Base-by-base conservation (phyloP, 2,329 filamentous ascomycete genomes). In the Acrodontium crateriforme region DNA sequence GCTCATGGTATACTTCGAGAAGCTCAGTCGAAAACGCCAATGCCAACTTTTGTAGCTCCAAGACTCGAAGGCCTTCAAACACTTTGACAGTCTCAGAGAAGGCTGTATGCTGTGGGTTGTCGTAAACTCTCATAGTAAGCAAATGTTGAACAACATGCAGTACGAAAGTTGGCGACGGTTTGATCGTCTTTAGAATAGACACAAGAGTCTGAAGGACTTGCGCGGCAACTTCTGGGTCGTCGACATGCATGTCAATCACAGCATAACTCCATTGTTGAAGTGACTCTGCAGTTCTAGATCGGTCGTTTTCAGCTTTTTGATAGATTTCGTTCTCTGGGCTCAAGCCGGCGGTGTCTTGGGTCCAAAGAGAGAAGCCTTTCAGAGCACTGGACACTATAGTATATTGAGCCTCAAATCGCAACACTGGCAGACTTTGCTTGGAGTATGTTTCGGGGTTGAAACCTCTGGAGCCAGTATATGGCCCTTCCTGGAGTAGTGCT, bases 61-160 rank as follows among this genome's bases (percentile, higher is more conserved):
- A 68, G 54, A 84, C 83, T 44, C 82, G 80, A 46, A 91, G 72
- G 3, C 70, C 71, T 49, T 94, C 84, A 10, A 98, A 65, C 32
- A 91, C 82, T 47, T 85, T 89, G 18, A 94, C 79, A 1, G 85
- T 77, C 39, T 95, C 89, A 9, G 80, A 84, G 52, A 85, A 93
- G 3, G 72, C 62, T 21, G 69, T 66, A 43, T 78, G 71, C 24
- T 78, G 71, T 2, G 78, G 74, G 30, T 80, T 69, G 23, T 81
- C 71, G 3, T 69, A 63, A n/a, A 82, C 73, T 56, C 78, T 78
- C 18, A 81, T 84, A 46, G 87, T 74, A 19, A 98, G 66, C 37
- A 94, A 84, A 52, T 94, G 81, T 49, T 94, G 83, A 3, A 95
- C 67, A 13, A 93, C 81, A 48, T 80, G 84, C 12, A 94, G 65